A percentile compares a stretch with the other conserved stretches of the same genome.
Conservation (phyloP, 192 early-diverging fungal species). For the Dissophora ornata region DNA sequence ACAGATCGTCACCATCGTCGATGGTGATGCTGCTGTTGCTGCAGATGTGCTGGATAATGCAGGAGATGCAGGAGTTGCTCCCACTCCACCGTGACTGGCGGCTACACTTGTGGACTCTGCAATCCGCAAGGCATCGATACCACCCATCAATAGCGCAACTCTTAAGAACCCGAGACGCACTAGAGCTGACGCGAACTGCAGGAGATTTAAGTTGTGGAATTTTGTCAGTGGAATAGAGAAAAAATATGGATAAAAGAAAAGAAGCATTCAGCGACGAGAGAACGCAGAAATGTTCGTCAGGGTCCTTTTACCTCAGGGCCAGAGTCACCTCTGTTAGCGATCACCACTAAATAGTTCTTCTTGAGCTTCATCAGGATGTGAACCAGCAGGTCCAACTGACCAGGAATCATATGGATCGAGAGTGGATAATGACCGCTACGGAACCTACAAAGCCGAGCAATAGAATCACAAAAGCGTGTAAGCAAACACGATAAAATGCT, state of each 20-base stretch:
- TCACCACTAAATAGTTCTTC: constrained; percentile 65
- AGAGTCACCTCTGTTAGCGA: constrained; percentile 54
- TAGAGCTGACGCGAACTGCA: constrained; percentile 62
- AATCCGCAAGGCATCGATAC: constrained; percentile 60
- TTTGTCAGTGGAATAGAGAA: too few species aligned
- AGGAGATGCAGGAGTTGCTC: constrained; percentile 19
- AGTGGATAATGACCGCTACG: constrained; percentile 64
- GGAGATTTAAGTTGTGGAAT: too few species aligned
- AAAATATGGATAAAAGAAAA: too few species aligned
- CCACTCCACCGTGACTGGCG: neutral
- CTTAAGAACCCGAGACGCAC: constrained; percentile 57
- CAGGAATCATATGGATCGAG: constrained; percentile 61
- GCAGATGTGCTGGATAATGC: neutral
- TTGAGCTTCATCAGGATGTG: constrained; percentile 60
- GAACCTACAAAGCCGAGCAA: too few species aligned
- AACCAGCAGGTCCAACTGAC: constrained; percentile 56
- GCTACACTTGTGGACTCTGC: constrained; percentile 2
- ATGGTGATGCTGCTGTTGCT: neutral
- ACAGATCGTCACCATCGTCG: constrained; percentile 20
- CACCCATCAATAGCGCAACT: constrained; percentile 63
- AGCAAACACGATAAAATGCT: too few species aligned
- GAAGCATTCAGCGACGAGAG: too few species aligned
- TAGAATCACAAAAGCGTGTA: too few species aligned
- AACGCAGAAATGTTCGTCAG: too few species aligned
- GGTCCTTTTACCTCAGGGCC: constrained; percentile 71